A percentile compares a stretch with the other conserved stretches of the same genome.
Evolutionary conservation across 2,329 filamentous ascomycete species (phyloP).

Genomic region (Alternaria ethzedia): DNA sequence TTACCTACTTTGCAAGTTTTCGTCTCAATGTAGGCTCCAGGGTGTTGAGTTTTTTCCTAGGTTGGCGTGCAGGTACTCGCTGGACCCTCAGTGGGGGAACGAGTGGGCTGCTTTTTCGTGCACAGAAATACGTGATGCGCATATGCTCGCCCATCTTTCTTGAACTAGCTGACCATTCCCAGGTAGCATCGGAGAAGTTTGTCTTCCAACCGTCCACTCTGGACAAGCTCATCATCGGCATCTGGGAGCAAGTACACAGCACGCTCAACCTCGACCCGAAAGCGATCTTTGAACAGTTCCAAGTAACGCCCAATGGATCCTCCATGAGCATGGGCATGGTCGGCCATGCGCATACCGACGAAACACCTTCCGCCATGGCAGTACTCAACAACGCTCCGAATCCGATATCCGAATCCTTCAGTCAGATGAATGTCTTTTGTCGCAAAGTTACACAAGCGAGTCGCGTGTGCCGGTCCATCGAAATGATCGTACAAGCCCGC

Average conservation of each 20-base stretch:
- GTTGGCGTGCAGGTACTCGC: no score
- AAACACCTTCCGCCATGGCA: constrained; percentile 10
- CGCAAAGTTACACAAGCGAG: constrained; percentile 58
- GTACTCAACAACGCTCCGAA: constrained; percentile 17
- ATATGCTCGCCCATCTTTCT: neutral
- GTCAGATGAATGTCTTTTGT: constrained; percentile 52
- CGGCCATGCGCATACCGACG: constrained; percentile 13
- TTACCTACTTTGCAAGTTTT: no score
- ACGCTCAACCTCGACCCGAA: constrained; percentile 52
- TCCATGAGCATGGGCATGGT: constrained; percentile 21
- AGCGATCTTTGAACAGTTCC: constrained; percentile 42
- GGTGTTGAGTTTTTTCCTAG: neutral
- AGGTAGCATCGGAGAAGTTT: constrained; percentile 44
- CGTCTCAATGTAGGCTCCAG: neutral
- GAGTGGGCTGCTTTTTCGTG: neutral
- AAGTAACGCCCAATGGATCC: constrained; percentile 24
- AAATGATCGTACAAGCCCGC: constrained; percentile 64
- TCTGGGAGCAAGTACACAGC: constrained; percentile 58
- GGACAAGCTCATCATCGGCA: constrained; percentile 57
- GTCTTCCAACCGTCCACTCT: constrained; percentile 56
- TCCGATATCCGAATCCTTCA: constrained; percentile 39
- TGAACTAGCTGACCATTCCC: neutral
- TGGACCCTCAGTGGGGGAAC: neutral
- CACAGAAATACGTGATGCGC: no score
- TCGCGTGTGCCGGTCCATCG: constrained; percentile 62